Evolutionary conservation across 768 basidiomycete genomes (phyloP), one percentile per base, ranked within the genome.

Genomic region (Auricularia heimuer): DNA sequence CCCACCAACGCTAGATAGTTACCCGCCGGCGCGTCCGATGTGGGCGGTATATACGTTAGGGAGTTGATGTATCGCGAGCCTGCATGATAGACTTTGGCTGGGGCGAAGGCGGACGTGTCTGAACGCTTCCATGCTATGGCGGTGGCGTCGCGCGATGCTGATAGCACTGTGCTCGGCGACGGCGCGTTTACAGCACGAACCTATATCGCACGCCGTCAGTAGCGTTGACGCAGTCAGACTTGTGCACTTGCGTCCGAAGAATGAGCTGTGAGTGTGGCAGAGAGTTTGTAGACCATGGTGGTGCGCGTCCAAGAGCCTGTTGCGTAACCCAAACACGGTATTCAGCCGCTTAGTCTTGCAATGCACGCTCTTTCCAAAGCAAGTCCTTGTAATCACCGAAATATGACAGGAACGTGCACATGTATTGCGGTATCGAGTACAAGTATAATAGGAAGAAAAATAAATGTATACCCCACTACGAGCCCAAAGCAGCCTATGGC

Each of bases 61-160:
- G 94, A 83, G 72, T 94, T 94, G 67, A 96, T 81, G 71, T 83
- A 92, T 69, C 86, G 83, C 68, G 87, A 77, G 70, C 91, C 89
- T 63, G 86, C 84, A 73, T 76, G 81, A 65, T 87, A 77, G 61
- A 84, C 79, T 34, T 79, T 76, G 45, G 78, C 75, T n/a, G 82
- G 82, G 4, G 76, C 73, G 73, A 92, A 92, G 7, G 78, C 75
- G 54, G 77, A 73, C 65, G 78, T 69, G 54, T 82, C 74, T 45
- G 80, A 70, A 73, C 84, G 82, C 64, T 81, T 78, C 96, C 95
- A 98, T 36, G 86, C 80, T 73, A 95, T 92, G 68, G 93, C 90
- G 51, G 93, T 92, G 16, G 90, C 80, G 81, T 98, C 95, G 73
- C 95, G 86, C 58, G 95, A 97, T 66, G 89, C 90, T 24, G 94